A percentile compares a stretch with the other conserved stretches of the same genome.
phyloP scores from a whole-genome alignment of 2,329 filamentous ascomycete species.

The Emergomyces orientalis region DNA sequence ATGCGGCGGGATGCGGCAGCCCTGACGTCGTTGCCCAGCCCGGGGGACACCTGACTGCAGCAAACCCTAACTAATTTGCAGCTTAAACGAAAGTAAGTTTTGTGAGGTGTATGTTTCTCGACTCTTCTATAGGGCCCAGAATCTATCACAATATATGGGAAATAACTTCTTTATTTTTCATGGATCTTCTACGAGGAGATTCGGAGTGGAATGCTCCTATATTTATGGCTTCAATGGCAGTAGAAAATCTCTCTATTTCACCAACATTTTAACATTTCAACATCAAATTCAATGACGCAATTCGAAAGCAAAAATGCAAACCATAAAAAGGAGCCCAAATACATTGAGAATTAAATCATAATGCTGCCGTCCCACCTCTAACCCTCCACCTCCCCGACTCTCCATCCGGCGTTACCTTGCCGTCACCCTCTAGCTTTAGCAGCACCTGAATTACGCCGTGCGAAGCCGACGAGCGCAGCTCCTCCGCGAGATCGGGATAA shows the following conservation, averaged over 20 bases:
- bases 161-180: too few species aligned
- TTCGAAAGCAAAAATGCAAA: neutral
- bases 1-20: neutral
- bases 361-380: slow-evolving; percentile 22
- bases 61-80: neutral
- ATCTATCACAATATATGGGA: too few species aligned
- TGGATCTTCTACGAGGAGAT: neutral
- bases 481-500: slow-evolving; percentile 69
- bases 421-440: slow-evolving; percentile 66
- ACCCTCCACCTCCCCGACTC: slow-evolving; percentile 18
- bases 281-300: neutral
- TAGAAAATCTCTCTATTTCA: neutral
- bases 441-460: slow-evolving; percentile 70
- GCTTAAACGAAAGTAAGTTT: too few species aligned
- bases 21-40: slow-evolving; percentile 3
- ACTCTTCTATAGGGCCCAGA: too few species aligned
- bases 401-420: slow-evolving; percentile 45
- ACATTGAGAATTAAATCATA: slow-evolving; percentile 19
- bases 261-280: neutral
- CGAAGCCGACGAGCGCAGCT: slow-evolving; percentile 65
- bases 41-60: neutral
- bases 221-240: neutral
- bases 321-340: neutral
- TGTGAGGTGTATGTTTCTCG: too few species aligned
- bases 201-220: neutral